These are phyloP conservation scores for Hypomontagnella submonticulosa DNA, from an alignment of 495 filamentous ascomycete species.

Conservation along the genomic window DNA sequence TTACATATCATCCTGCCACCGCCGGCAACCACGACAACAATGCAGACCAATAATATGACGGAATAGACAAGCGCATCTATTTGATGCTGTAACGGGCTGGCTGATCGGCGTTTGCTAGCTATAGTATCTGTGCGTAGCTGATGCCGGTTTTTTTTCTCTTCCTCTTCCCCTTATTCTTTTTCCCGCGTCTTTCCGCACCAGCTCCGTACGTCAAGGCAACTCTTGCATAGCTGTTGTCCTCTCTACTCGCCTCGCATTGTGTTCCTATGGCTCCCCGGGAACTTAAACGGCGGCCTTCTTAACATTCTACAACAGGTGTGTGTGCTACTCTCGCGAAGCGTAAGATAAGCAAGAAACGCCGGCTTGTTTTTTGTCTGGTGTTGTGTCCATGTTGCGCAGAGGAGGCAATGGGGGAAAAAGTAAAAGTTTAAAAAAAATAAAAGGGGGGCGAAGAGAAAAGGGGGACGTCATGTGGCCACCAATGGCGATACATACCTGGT, in stretches of 20 bases:
- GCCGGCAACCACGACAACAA: neutral
- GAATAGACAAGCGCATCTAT: constrained; percentile 18
- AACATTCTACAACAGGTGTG: constrained; percentile 15
- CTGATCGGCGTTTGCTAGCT: constrained; percentile 34
- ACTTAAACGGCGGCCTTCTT: too few relatives aligned
- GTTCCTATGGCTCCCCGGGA: too few relatives aligned
- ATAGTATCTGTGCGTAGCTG: constrained; percentile 4
- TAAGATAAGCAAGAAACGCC: constrained; percentile 17
- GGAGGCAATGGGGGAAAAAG: neutral
- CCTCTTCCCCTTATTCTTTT: constrained; percentile 1
- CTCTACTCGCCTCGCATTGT: constrained; percentile 1
- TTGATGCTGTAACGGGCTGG: constrained; percentile 25
- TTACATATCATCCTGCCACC: neutral
- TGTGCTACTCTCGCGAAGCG: constrained; percentile 12
- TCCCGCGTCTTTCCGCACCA: constrained; percentile 17
- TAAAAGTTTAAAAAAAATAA: neutral
- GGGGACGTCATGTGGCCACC: neutral
- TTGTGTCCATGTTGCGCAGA: constrained; percentile 31
- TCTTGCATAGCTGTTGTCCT: constrained; percentile 4
- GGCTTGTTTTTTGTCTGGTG: neutral
- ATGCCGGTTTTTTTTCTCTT: neutral
- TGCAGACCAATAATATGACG: constrained; percentile 11
- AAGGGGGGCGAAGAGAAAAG: constrained; percentile 3
- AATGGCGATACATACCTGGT: constrained; percentile 27
- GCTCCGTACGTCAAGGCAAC: constrained; percentile 1